Evolutionary conservation across 306 rosid genomes (phyloP), one percentile per base, ranked within the genome.

Genomic region (Senna siamea): DNA sequence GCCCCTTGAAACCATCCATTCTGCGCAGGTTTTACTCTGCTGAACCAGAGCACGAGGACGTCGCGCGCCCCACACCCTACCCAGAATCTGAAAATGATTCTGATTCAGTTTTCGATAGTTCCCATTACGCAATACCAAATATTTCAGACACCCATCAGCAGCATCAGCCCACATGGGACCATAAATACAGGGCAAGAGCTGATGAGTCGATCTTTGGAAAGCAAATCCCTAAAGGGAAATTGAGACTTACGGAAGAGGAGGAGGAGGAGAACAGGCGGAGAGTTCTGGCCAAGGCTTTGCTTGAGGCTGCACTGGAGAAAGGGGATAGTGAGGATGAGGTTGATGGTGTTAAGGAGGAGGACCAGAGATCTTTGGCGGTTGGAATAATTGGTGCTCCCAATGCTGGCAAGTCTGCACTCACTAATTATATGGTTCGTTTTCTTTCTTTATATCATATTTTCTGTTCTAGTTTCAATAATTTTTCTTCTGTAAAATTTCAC

Each of bases 321-420:
- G 74, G 55, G 0, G 85, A 86, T 10, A 80, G 73, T 0, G 84
- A 87, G 0, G 89, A 80, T 0, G 87, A 80, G 0, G 86, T 73
- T 0, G 76, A 68, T 4, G 78, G 57, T 0, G 83, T 26, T 34
- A 85, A 81, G 51, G 97, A 91, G 74, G 98, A 89, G 81, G 96
- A 93, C 50, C 98, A 91, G 83, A 91, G 85, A 55, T 92, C 96
- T 2, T 46, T 93, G 77, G 78, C 94, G 0, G 98, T 93, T 2
- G 98, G 98, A 70, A 89, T 93, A 35, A 86, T 93, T 3, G 97
- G 98, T 18, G 98, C 97, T 0, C 98, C 98, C 13, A 93, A 93
- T 78, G 98, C 97, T 18, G 98, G 98, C 47, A 93, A 93, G 75
- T 93, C 97, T 46, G 91, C 97, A 0, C 87, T 93, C n/a, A 91